Base-by-base conservation (phyloP, 495 filamentous ascomycete genomes). In the Hypomontagnella monticulosa region DNA sequence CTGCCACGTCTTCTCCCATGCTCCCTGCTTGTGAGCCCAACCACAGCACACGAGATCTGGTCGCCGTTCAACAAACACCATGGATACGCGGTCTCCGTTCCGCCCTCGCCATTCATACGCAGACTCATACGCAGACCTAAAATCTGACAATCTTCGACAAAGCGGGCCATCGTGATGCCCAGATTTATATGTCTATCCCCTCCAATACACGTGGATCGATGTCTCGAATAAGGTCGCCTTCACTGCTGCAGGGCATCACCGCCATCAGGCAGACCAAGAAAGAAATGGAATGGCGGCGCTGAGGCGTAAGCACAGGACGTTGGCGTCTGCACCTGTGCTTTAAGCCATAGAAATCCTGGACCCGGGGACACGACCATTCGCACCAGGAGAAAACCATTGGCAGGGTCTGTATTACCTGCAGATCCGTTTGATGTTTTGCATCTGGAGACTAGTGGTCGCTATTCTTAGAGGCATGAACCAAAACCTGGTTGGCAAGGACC, bases 351-450 rank as follows among this genome's bases (percentile, higher is more conserved):
- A 44, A 55, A 48, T 48, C 36, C 41, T 23, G 40, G 32, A 57
- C 32, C 16, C 46, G 20, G 48, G 41, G 41, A 47, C 37, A 57
- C 37, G 41, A 30, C 40, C 44, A 48, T 58, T 47, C 37, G 48
- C 58, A 55, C 20, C 16, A 56, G 47, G 23, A 27, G 43, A n/a
- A 55, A 33, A 30, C 49, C 40, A 52, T 33, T 63, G 48, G 32
- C 30, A 57, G 38, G 55, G 60, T 63, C 56, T 55, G 66, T 63
- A 68, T 60, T 12, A 68, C 59, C 55, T 60, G 55, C 66, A 68
- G 47, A 38, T 60, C 38, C 37, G 40, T 63, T 51, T 40, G n/a
- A 68, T 63, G 59, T 60, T 44, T 58, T 63, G 66, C 59, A 52
- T 55, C 42, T 57, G 20, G 49, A 59, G 55, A 63, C 48, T 44